Base-by-base conservation (phyloP, 352 stramenopile genomes). In the Globisporangium recalcitrans region DNA sequence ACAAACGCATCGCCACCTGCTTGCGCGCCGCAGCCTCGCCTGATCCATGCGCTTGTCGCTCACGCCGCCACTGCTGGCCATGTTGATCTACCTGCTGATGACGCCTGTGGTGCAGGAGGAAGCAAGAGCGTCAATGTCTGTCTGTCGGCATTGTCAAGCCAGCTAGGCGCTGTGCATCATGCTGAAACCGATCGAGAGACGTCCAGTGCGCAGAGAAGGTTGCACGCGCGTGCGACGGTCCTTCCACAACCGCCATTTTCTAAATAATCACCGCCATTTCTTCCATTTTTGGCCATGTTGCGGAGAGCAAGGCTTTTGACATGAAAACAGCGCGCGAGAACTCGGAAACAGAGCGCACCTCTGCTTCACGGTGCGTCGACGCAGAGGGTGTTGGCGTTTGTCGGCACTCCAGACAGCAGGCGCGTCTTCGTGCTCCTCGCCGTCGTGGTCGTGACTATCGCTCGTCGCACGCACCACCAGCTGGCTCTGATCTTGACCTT, bases 111-210 rank as follows among this genome's bases (percentile, higher is more conserved):
- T n/a, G n/a, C 24, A 3, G n/a, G 21, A 27, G 21, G 24, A 24
- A 52, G 46, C 16, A 58, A 47, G 32, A 58, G 52, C 52, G 52
- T 47, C 52, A 58, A 40, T 47, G 52, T 2, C 31, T 49, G n/a
- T 24, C 19, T 49, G 26, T 24, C n/a, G 19, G 13, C 42, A 22
- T 48, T 11, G 32, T 38, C 32, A 38, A 38, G 32, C 32, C 14
- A 9, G 10, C 32, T 4, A 34, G 31, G 31, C 9, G 31, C 31
- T 0, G 1, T 34, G 31, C 31, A 2, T 13, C 19, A 19, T 52
- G 46, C 46, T 52, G 46, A 52, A 52, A 52, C n/a, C n/a, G n/a
- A n/a, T n/a, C n/a, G n/a, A n/a, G n/a, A n/a, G n/a, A n/a, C 46
- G 24, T 31, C 46, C 21, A 31, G 46, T 21, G 36, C 46, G 44